phyloP scores from a whole-genome alignment of 1,139 yeast species.

The Casaregolazyma lundiana region DNA sequence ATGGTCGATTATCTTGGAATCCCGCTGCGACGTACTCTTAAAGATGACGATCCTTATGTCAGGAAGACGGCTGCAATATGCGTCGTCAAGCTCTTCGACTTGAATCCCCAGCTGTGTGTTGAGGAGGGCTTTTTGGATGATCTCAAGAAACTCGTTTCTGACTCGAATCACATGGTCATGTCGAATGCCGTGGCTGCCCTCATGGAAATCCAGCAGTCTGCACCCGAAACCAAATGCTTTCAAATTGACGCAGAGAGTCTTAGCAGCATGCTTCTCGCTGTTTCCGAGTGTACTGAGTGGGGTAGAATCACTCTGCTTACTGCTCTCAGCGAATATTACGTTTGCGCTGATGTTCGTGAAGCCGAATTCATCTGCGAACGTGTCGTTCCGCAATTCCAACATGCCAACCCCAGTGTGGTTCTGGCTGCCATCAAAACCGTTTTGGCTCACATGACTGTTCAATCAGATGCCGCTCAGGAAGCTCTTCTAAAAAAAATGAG shows the following conservation, averaged over 20 bases:
- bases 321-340: slow-evolving; percentile 65
- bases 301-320: slow-evolving; percentile 88
- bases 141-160: slow-evolving; percentile 67
- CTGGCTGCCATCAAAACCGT: slow-evolving; percentile 81
- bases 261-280: slow-evolving; percentile 67
- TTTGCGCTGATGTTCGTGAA: slow-evolving; percentile 55
- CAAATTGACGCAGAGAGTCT: slow-evolving; percentile 44
- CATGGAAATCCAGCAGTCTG: slow-evolving; percentile 72
- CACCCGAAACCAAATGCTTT: slow-evolving; percentile 48
- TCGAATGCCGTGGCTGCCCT: slow-evolving; percentile 89
- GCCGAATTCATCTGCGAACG: slow-evolving; percentile 86
- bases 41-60: slow-evolving; percentile 95
- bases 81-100: slow-evolving; percentile 90
- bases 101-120: slow-evolving; percentile 72
- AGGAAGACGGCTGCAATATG: slow-evolving; percentile 97
- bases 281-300: slow-evolving; percentile 99
- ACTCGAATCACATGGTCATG: slow-evolving; percentile 88
- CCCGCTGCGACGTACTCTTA: slow-evolving; percentile 77
- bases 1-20: slow-evolving; percentile 93
- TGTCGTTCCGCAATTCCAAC: slow-evolving; percentile 93
- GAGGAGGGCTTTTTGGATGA: slow-evolving; percentile 82
- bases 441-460: slow-evolving; percentile 60
- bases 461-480: slow-evolving; percentile 43
- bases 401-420: slow-evolving; percentile 94
- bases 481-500: slow-evolving; percentile 64